A percentile compares a stretch with the other conserved stretches of the same genome.
phyloP scores from a whole-genome alignment of 2,329 filamentous ascomycete genomes.

The Sclerotinia glacialis region DNA sequence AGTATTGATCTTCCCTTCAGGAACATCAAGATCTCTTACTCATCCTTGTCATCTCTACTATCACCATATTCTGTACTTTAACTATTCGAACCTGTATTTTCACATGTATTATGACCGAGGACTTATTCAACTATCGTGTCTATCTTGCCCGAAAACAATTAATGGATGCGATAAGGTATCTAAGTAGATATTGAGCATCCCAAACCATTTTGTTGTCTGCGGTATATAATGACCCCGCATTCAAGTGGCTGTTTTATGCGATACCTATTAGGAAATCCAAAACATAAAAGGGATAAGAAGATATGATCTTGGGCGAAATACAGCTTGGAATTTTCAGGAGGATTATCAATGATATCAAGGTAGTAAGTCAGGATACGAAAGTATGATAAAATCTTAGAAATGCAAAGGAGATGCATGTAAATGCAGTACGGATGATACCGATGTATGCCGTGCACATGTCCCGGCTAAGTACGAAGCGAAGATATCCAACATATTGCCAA shows the following conservation, averaged over 20 bases:
- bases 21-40: not conserved
- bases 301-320: not conserved
- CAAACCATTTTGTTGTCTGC: not conserved
- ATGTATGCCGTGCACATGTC: not conserved
- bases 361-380: not conserved
- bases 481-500: not conserved
- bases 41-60: not conserved
- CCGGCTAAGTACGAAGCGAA: not conserved
- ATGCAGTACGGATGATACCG: not conserved
- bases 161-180: not conserved
- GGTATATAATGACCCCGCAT: not conserved
- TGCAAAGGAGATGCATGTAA: not conserved
- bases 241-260: not conserved
- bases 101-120: slow-evolving; percentile 4
- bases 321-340: too few relatives aligned
- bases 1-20: not conserved
- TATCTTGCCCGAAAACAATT: not conserved
- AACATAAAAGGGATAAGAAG: not conserved
- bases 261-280: too few relatives aligned
- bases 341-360: not conserved
- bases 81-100: not conserved
- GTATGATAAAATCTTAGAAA: not conserved
- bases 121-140: not conserved
- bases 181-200: not conserved
- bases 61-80: not conserved